Base-by-base conservation (phyloP, 176 grass and related monocot genomes). In the Oryza officinalis region DNA sequence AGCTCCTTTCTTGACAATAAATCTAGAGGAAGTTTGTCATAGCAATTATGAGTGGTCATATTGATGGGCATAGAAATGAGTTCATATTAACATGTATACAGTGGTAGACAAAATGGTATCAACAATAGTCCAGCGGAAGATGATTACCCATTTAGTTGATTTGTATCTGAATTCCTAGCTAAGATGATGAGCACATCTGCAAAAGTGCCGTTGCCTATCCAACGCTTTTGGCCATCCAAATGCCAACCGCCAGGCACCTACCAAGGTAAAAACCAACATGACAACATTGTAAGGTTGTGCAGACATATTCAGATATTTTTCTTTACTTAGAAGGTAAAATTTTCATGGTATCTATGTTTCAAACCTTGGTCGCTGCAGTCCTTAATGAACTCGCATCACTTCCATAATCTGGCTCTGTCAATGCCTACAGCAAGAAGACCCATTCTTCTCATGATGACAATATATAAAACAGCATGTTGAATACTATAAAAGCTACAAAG, bases 121-220 rank as follows among this genome's bases (percentile, higher is more conserved):
- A 68, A 60, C 18, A 60, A 13, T 38, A 49, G 15, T 30, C 6
- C 49, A 66, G 28, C 45, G 43, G 45, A 63, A 25, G 23, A 90
- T 74, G 13, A 74, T 83, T 97, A 95, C 95, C 92, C 95, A 22
- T 98, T 98, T 63, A 98, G 88, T 79, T 98, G 92, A 69, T 93
- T 93, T 66, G 92, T 98, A 38, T 86, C 88, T 79, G 90, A 85
- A 84, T 94, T 93, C 70, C 95, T 82, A 50, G 92, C 95, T 80
- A 98, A 95, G 83, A 98, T 80, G 47, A 98, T 28, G 70, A 98
- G 82, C 71, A 98, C 49, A 80, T 98, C 90, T 57, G 95, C 95
- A 85, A 98, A 98, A 15, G 95, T 98, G 89, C 95, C 88, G 63
- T 98, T 98, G 78, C 92, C 95, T 76, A 94, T 98, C 95, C 95